Base-by-base conservation (phyloP, 768 basidiomycete species). In the Lentinula sp. region DNA sequence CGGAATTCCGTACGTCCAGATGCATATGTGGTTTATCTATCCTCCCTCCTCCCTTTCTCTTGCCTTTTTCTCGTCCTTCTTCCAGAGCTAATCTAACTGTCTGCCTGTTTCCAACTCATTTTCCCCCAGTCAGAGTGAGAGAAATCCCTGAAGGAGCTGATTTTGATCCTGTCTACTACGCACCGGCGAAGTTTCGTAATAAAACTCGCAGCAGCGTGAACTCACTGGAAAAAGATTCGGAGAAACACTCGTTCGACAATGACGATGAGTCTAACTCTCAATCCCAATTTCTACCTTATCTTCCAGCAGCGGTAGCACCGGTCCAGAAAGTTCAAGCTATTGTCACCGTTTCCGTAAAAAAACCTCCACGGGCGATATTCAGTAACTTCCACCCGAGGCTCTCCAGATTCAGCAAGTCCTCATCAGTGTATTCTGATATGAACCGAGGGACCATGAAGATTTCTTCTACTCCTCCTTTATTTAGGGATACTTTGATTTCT, bases 1-100 rank as follows among this genome's bases (percentile, higher is more conserved):
- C 76, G 4, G 79, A 84, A 34, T 84, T 78, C 63, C 69, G 84
- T 84, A 68, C 71, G 80, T 66, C 28, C 28, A 28, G 28, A 28
- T 28, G 28, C 28, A 28, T 28, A 28, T 28, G 28, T 28, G 28
- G 0, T 45, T 13, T 15, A 15, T 8, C 54, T 31, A 35, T 11
- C 21, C 5, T 23, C 43, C 43, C 7, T 18, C 43, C 6, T 45
- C 43, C 16, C 2, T 9, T 49, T 6, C n/a, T 32, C 9, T 9
- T 18, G 28, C 48, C 28, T 48, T 1, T 48, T 79, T 28, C 28
- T 28, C 28, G 28, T 28, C 28, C 28, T 28, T 28, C 28, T 28
- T 28, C 28, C 28, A 28, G 28, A 28, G 28, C 28, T 28, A 28
- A 28, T 28, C 28, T 28, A 28, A 28, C 28, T 28, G 28, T 4